Conservation (phyloP, 495 filamentous ascomycete species). For the Friedmanniomyces simplex region DNA sequence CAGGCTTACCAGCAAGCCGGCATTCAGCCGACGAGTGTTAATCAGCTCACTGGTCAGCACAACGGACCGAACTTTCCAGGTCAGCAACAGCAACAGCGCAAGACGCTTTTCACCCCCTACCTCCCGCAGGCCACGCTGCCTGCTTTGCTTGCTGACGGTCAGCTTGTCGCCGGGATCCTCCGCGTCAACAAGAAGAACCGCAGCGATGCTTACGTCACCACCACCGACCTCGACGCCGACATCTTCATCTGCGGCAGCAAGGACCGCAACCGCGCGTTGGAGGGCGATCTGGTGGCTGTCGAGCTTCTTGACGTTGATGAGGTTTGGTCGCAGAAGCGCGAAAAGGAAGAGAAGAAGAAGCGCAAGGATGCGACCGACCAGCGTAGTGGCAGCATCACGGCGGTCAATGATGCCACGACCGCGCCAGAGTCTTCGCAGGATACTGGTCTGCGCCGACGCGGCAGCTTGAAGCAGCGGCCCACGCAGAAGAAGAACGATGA, state of each 20-base stretch:
- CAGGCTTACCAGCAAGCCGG: slow-evolving; percentile 60
- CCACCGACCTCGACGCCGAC: slow-evolving; percentile 88
- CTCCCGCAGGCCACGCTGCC: slow-evolving; percentile 91
- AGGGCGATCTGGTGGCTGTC: slow-evolving; percentile 90
- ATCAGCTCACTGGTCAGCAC: slow-evolving; percentile 62
- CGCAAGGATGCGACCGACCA: slow-evolving; percentile 96
- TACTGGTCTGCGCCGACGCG: slow-evolving; percentile 80
- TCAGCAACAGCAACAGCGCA: slow-evolving; percentile 84
- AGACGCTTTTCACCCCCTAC: slow-evolving; percentile 97
- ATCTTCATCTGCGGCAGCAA: slow-evolving; percentile 99
- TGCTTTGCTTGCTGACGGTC: slow-evolving; percentile 79
- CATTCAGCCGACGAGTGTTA: slow-evolving; percentile 34
- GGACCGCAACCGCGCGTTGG: slow-evolving; percentile 88
- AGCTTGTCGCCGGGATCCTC: slow-evolving; percentile 90
- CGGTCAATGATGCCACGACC: slow-evolving; percentile 56
- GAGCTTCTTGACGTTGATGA: slow-evolving; percentile 98
- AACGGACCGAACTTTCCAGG: slow-evolving; percentile 47
- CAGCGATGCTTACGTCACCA: slow-evolving; percentile 95
- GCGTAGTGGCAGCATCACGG: slow-evolving; percentile 57
- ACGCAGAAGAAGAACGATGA: slow-evolving; percentile 99
- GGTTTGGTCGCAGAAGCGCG: slow-evolving; percentile 95
- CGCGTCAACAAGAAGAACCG: slow-evolving; percentile 99
- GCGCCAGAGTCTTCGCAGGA: slow-evolving; percentile 52
- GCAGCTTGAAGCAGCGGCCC: slow-evolving; percentile 88
- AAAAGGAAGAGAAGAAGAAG: slow-evolving; percentile 99